Evolutionary conservation across 202 grass and related monocot species (phyloP).

Genomic region (Bolboschoenoplectus hybrid): DNA sequence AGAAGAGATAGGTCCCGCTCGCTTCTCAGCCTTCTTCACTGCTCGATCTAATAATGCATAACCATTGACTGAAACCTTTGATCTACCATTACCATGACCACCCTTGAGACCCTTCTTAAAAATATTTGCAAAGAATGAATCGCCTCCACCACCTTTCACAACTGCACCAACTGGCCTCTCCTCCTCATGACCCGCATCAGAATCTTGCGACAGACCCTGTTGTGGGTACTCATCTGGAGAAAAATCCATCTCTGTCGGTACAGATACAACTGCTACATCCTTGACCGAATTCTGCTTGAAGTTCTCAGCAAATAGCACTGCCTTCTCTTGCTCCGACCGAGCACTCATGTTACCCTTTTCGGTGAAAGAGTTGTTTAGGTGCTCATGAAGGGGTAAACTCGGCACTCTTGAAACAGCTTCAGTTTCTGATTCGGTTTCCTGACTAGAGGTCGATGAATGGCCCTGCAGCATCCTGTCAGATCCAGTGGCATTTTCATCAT

Average conservation of each 20-base stretch:
- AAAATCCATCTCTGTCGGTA: conserved; percentile 61
- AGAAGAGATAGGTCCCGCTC: conserved; percentile 69
- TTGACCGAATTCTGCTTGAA: conserved; percentile 77
- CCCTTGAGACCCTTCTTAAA: conserved; percentile 88
- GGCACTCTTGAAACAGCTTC: conserved; percentile 52
- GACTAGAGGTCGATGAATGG: conserved; percentile 18
- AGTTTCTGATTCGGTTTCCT: conserved; percentile 48
- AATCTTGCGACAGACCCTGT: conserved; percentile 50
- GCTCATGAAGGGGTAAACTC: conserved; percentile 59
- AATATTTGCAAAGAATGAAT: conserved; percentile 79
- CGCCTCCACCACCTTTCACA: conserved; percentile 21
- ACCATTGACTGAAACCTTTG: conserved; percentile 78
- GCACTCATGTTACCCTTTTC: conserved; percentile 76
- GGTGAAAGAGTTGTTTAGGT: conserved; percentile 54
- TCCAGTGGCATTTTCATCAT: conserved; percentile 31
- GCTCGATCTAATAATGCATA: conserved; percentile 64
- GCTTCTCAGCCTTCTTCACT: conserved; percentile 83
- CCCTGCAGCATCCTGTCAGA: conserved; percentile 33
- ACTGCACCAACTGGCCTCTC: conserved; percentile 32
- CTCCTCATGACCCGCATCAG: conserved; percentile 44
- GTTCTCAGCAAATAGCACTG: conserved; percentile 61
- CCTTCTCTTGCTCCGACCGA: conserved; percentile 79
- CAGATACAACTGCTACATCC: conserved; percentile 54
- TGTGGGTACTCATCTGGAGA: conserved; percentile 56
- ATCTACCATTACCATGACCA: conserved; percentile 51